A percentile compares a stretch with the other conserved stretches of the same genome.
Conservation (phyloP, 441 rosid species). For the Gossypium schwendimanii region DNA sequence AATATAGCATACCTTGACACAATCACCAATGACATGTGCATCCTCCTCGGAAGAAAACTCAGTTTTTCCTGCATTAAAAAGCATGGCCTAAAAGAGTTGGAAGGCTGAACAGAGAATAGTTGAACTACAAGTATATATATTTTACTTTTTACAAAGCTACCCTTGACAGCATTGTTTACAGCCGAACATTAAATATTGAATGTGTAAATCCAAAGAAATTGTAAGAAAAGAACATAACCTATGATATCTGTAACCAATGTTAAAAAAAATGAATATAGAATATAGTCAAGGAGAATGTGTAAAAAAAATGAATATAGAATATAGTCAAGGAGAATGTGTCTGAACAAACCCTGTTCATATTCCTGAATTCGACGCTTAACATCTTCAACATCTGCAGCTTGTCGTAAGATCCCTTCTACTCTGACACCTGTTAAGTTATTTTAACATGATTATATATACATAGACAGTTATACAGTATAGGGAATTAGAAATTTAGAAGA, state of each 20-base stretch:
- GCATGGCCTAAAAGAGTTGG: conserved; percentile 15
- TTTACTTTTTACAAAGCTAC: background rate
- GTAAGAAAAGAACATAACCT: conserved; percentile 6
- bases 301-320: background rate
- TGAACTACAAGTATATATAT: background rate
- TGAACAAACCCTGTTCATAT: conserved; percentile 79
- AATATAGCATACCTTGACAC: conserved; percentile 65
- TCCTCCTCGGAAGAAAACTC: conserved; percentile 75
- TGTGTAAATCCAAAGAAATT: background rate
- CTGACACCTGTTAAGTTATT: conserved; percentile 53
- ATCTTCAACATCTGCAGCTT: conserved; percentile 98
- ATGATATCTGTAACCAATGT: background rate
- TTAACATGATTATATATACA: conserved; percentile 17
- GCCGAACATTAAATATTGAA: background rate
- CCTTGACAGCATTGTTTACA: background rate
- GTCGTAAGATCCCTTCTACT: conserved; percentile 93
- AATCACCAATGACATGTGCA: conserved; percentile 89
- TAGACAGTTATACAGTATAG: background rate
- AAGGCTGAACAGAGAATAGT: background rate
- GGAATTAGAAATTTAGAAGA: background rate
- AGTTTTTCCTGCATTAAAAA: conserved; percentile 57
- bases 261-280: background rate
- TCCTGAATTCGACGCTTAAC: conserved; percentile 85
- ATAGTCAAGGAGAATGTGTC: conserved; percentile 1
- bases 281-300: background rate